phyloP scores from a whole-genome alignment of 2,329 filamentous ascomycete genomes.

The Dichotomopilus funicola region DNA sequence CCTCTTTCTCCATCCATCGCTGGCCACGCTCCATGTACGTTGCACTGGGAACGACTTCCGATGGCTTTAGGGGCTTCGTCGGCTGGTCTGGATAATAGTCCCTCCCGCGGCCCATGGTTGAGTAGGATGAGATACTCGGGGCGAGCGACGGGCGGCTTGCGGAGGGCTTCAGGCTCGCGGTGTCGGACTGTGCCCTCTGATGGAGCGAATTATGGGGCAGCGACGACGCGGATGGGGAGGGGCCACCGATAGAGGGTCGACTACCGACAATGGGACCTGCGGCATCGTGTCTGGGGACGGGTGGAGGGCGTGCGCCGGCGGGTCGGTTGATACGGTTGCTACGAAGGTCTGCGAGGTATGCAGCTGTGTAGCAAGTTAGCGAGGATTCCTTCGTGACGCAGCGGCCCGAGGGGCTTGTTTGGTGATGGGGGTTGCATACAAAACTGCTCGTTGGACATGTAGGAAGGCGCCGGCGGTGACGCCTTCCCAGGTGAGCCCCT shows the following conservation, averaged over 20 bases:
- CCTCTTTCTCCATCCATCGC: constrained; percentile 76
- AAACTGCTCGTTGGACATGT: constrained; percentile 63
- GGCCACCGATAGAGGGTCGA: constrained; percentile 25
- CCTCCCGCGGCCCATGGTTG: constrained; percentile 39
- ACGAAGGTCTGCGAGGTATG: constrained; percentile 65
- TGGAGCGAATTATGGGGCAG: constrained; percentile 30
- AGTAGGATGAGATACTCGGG: constrained; percentile 46
- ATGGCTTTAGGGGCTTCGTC: constrained; percentile 45
- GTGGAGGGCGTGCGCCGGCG: constrained; percentile 62
- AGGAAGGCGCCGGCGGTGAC: constrained; percentile 54
- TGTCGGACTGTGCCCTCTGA: constrained; percentile 29
- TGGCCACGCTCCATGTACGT: constrained; percentile 68
- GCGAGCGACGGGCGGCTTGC: constrained; percentile 35
- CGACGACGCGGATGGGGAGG: constrained; percentile 29
- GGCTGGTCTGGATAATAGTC: constrained; percentile 47
- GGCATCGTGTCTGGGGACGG: constrained; percentile 33
- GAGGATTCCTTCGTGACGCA: neutral
- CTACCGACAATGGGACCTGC: constrained; percentile 29
- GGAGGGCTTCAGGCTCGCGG: constrained; percentile 24
- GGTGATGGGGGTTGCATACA: constrained; percentile 38
- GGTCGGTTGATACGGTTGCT: constrained; percentile 61
- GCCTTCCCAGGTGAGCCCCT: constrained; percentile 42
- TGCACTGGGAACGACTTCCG: constrained; percentile 56
- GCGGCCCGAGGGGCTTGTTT: neutral
- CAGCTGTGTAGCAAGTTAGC: constrained; percentile 40